Percentiles rank a stretch among this genome's conserved stretches.
Conservation (phyloP, 1,284 basidiomycete species). For the Anthracocystis walkeri region DNA sequence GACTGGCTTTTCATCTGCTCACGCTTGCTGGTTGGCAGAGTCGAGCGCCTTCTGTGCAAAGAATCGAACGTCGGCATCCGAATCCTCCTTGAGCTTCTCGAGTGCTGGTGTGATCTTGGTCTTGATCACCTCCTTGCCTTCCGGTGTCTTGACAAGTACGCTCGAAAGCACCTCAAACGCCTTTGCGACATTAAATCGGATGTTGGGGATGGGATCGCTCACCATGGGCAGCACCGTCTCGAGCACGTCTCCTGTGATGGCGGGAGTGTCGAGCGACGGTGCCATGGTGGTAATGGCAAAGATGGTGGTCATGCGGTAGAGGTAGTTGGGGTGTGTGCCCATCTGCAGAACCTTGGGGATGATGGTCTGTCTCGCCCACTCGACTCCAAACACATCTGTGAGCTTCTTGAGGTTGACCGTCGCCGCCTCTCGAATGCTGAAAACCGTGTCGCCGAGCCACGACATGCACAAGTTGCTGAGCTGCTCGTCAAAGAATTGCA, state of each 20-base stretch:
- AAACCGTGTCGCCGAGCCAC: slow-evolving; percentile 98
- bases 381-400: slow-evolving; percentile 98
- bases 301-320: slow-evolving; percentile 98
- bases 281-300: slow-evolving; percentile 98
- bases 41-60: slow-evolving; percentile 71
- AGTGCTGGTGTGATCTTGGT: slow-evolving; percentile 83
- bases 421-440: slow-evolving; percentile 96
- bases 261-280: slow-evolving; percentile 87
- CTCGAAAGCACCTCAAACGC: slow-evolving; percentile 78
- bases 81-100: slow-evolving; percentile 88
- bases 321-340: slow-evolving; percentile 96
- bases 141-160: slow-evolving; percentile 77
- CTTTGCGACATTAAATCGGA: slow-evolving; percentile 98
- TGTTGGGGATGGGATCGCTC: slow-evolving; percentile 95
- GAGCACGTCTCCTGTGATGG: slow-evolving; percentile 87
- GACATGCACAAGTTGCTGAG: slow-evolving; percentile 97
- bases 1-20: not conserved
- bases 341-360: slow-evolving; percentile 98
- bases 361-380: slow-evolving; percentile 94
- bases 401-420: slow-evolving; percentile 97
- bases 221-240: slow-evolving; percentile 86
- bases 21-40: slow-evolving; percentile 39
- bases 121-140: slow-evolving; percentile 81
- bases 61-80: slow-evolving; percentile 93
- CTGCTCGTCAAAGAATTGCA: slow-evolving; percentile 97